Percentiles rank a stretch among this genome's conserved stretches.
Conservation (phyloP, 768 basidiomycete genomes). For the Calocera cornea region DNA sequence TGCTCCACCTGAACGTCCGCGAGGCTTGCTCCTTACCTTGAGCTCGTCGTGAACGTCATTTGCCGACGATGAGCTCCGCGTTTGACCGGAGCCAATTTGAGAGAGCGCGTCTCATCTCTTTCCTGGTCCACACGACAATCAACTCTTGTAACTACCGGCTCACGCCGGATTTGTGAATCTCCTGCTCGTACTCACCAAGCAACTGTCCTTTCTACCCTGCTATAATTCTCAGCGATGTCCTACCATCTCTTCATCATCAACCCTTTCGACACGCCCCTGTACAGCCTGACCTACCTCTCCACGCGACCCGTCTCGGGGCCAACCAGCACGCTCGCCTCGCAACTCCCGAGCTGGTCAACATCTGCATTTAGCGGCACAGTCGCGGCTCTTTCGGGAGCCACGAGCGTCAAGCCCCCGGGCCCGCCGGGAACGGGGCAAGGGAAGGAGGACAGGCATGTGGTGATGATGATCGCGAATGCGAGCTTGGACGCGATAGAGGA, state of each 20-base stretch:
- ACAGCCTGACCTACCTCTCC: constrained; percentile 70
- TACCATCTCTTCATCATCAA: constrained; percentile 78
- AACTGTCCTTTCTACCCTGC: background rate
- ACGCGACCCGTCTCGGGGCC: constrained; percentile 50
- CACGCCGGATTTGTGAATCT: too few species aligned
- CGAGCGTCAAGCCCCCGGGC: constrained; percentile 46
- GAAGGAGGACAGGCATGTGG: constrained; percentile 85
- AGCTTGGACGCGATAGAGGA: constrained; percentile 93
- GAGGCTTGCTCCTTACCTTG: too few species aligned
- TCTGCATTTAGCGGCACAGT: constrained; percentile 83
- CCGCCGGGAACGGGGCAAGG: constrained; percentile 46
- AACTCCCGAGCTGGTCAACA: constrained; percentile 80
- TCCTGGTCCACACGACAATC: background rate
- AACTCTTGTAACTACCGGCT: background rate
- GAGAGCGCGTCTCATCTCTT: too few species aligned
- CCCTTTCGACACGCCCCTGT: constrained; percentile 75
- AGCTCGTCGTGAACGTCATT: too few species aligned
- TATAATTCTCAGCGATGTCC: constrained; percentile 41
- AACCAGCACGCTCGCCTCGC: constrained; percentile 60
- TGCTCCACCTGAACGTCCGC: too few species aligned
- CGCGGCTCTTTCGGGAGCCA: constrained; percentile 74
- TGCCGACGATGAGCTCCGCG: too few species aligned
- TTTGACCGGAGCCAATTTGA: too few species aligned
- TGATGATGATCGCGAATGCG: constrained; percentile 98
- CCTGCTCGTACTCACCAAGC: too few species aligned